phyloP scores from a whole-genome alignment of 2,329 filamentous ascomycete genomes.

The Clonostachys rosea region DNA sequence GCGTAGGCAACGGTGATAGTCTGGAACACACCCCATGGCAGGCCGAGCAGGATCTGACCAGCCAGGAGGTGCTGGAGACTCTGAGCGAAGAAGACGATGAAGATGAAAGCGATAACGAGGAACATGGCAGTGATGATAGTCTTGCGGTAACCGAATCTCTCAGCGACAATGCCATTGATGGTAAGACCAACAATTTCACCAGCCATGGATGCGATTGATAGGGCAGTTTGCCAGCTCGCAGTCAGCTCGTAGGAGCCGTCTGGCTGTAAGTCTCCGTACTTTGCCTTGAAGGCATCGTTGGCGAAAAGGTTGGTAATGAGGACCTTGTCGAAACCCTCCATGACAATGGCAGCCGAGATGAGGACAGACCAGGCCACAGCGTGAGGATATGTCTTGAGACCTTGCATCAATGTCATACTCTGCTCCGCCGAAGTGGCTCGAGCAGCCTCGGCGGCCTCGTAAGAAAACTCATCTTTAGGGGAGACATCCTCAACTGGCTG shows the following conservation, averaged over 20 bases:
- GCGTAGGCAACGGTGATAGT: constrained; percentile 27
- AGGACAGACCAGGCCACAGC: constrained; percentile 22
- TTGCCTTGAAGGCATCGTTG: constrained; percentile 21
- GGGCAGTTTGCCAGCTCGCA: constrained; percentile 28
- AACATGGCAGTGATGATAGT: constrained; percentile 26
- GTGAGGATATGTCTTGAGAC: constrained; percentile 14
- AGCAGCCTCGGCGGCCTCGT: not conserved
- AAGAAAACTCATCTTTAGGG: too few relatives aligned
- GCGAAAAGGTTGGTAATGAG: constrained; percentile 22
- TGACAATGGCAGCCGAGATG: constrained; percentile 7
- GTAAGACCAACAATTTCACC: constrained; percentile 36
- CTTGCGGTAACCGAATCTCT: constrained; percentile 23
- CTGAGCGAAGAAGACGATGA: constrained; percentile 25
- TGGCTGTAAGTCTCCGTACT: constrained; percentile 10
- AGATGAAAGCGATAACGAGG: constrained; percentile 25
- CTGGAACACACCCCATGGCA: constrained; percentile 22
- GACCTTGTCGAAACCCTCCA: constrained; percentile 4
- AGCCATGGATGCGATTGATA: constrained; percentile 24
- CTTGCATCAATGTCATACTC: constrained; percentile 10
- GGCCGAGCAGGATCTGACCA: constrained; percentile 23
- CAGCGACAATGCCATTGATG: constrained; percentile 28
- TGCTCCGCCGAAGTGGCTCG: constrained; percentile 10
- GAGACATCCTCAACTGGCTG: too few relatives aligned
- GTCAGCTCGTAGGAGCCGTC: not conserved
- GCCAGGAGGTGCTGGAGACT: constrained; percentile 18